Evolutionary conservation across 2,329 filamentous ascomycete genomes (phyloP).

Genomic region (Fusarium pseudonygamai): DNA sequence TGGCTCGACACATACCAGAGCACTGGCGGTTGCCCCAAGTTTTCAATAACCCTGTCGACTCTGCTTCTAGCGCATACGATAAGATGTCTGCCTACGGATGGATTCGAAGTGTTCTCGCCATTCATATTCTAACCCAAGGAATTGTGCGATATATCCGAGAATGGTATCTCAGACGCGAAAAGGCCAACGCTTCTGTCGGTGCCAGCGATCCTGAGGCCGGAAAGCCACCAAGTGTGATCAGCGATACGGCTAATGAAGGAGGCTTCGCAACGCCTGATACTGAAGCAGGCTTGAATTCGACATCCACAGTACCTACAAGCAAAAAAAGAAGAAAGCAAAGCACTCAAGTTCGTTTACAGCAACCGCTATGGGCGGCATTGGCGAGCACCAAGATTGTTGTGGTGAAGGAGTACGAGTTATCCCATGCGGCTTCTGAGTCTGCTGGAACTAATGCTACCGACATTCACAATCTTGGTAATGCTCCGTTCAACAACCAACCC

Average conservation of each 20-base stretch:
- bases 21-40: constrained; percentile 57
- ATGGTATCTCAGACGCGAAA: constrained; percentile 71
- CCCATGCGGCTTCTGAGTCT: constrained; percentile 77
- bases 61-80: constrained; percentile 57
- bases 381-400: constrained; percentile 97
- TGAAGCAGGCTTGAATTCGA: constrained; percentile 51
- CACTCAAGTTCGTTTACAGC: constrained; percentile 87
- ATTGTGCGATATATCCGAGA: constrained; percentile 75
- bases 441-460: constrained; percentile 79
- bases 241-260: constrained; percentile 42
- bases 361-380: constrained; percentile 93
- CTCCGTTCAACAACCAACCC: constrained; percentile 74
- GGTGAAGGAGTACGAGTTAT: constrained; percentile 89
- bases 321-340: constrained; percentile 93
- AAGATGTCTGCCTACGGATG: constrained; percentile 70
- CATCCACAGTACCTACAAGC: constrained; percentile 62
- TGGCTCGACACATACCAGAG: constrained; percentile 58
- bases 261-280: constrained; percentile 64
- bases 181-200: constrained; percentile 59
- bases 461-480: constrained; percentile 79
- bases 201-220: constrained; percentile 71
- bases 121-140: constrained; percentile 79
- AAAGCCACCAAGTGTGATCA: constrained; percentile 54
- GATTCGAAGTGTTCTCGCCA: constrained; percentile 74
- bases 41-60: constrained; percentile 59